Evolutionary conservation across 306 rosid genomes (phyloP), one percentile per base, ranked within the genome.

Genomic region (Potentilla sterilis): DNA sequence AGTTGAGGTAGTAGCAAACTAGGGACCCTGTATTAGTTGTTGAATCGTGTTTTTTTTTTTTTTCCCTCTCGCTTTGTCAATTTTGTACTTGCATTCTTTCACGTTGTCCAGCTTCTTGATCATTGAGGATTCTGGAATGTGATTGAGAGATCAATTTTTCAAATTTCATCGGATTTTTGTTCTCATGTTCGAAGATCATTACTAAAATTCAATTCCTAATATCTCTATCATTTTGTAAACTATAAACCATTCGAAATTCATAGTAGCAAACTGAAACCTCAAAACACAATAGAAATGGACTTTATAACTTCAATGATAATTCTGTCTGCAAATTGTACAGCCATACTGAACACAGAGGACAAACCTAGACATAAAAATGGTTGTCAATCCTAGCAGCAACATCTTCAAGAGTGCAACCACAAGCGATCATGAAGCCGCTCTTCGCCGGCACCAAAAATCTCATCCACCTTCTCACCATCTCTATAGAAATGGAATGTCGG

Each of bases 391-490:
- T 9, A 59, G 38, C 38, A 11, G 24, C 24, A 59, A 10, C 15
- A 24, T 57, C 46, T 61, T 85, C 67, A 83, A 42, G 88, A 85
- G 35, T 88, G 91, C 78, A 88, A 62, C 91, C 89, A 88, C 78
- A 88, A 55, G 41, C 89, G 78, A 81, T 85, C 91, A 38, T 88
- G 88, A 37, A 88, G 78, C 57, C 89, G 77, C 77, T 88, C 89
- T 69, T 88, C 92, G 41, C 92, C 89, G 14, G 87, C 85, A 68
- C 88, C 92, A 65, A 66, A 85, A 89, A 88, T 85, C 88, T 88
- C 92, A 75, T 90, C 98, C 0, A 90, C 97, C 83, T 61, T 88
- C 69, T 93, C 96, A 64, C 95, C 98, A 72, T 86, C 88, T 32
- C 96, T 78, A 32, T 80, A 90, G 67, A 90, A 87, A 58, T 87